Evolutionary conservation across 148 eudicot genomes (phyloP), one percentile per base, ranked within the genome.

Genomic region (Nepenthes mirabilis): DNA sequence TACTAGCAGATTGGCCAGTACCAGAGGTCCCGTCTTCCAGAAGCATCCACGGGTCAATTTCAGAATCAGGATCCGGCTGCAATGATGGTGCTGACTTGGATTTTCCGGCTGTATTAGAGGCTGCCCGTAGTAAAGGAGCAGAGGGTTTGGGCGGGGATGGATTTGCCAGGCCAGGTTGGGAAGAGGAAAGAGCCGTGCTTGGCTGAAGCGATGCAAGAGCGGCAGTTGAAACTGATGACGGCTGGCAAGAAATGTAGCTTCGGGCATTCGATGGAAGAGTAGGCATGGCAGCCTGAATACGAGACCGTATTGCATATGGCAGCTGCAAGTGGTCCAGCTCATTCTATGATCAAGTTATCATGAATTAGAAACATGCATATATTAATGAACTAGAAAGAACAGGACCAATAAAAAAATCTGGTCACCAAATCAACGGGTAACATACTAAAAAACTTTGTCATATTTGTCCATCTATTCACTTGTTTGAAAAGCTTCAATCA

Each of bases 271-370:
- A 80, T 50, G 62, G 64, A 63, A 84, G 79, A 70, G 82, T 54
- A 6, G 97, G 97, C 93, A 91, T 83, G 32, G 97, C 90, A 55
- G 88, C 76, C 69, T 88, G 96, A 62, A 93, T 89, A 47, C 99
- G 99, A 80, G 78, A 73, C 64, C 91, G 73, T 45, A 93, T 63
- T 57, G 81, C 55, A 52, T 89, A 83, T 11, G 99, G 97, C 65
- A 93, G 62, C 60, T 81, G 83, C 97, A 93, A 83, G 23, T 83
- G 83, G 60, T 89, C 79, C 81, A 93, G 74, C 43, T 89, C 95
- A 36, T 76, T 87, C 99, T 93, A 87, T 77, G 75, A 12, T 5
- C 14, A 2, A 12, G 11, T 11, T 12, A 51, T 49, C 32, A 55
- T 9, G n/a, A 34, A 34, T 14, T 14, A 32, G 33, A n/a, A 8